Base-by-base conservation (phyloP, 129 eudicot genomes). In the Flaveria trinervia region DNA sequence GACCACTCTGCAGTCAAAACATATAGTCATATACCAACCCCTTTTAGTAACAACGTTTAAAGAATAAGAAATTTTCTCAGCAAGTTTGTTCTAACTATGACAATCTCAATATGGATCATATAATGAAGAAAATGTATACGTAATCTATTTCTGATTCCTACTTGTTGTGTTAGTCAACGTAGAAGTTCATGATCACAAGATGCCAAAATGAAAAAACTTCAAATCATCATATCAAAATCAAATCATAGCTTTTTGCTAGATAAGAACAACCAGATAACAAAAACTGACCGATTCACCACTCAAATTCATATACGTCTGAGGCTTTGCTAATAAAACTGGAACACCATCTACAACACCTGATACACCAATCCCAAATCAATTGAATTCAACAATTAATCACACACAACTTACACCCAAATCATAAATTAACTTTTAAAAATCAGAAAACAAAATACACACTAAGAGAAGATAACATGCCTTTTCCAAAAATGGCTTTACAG, bases 271-370 rank as follows among this genome's bases (percentile, higher is more conserved):
- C 33, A 71, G 41, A 41, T 20, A 20, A 68, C 28, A 20, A 69
- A 23, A 54, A 78, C 96, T 81, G 65, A 93, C 98, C 44, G 92
- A 89, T 89, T 91, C 91, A 68, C 97, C 99, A 41, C 97, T 95
- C 52, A 91, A 79, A 79, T 95, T 95, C 96, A 95, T 89, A 80
- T 88, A 92, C 10, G 99, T 92, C 44, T 91, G 99, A 33, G 99
- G 99, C 64, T 92, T 95, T 48, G 92, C 99, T 33, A 95, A 73
- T 75, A 95, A 82, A 81, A 95, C 93, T 3, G 94, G 95, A 88
- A 85, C 83, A 15, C 87, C 89, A 62, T 83, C 84, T 2, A 88
- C 85, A 77, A 80, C 33, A 23, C 96, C 98, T 93, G 95, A 70
- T 41, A 67, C 50, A 18, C 13, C 4, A 70, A 79, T n/a, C n/a